Evolutionary conservation across 2,329 filamentous ascomycete species (phyloP), one percentile per base, ranked within the genome.

Genomic region (Aspergillus proliferans): DNA sequence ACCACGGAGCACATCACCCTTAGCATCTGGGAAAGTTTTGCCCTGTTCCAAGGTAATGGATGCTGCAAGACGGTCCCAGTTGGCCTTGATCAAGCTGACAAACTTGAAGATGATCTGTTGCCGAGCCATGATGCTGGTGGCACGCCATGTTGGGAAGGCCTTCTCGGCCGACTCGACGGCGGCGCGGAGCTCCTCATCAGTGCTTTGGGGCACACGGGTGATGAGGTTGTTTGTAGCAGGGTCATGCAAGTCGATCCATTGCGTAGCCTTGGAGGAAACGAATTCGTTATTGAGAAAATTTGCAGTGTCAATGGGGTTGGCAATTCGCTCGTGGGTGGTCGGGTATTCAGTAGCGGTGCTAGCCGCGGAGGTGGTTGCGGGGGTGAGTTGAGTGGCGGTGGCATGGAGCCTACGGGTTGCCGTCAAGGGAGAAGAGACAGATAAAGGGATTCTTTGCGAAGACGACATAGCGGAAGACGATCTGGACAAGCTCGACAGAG

Each of bases 81-180:
- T 75, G 57, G 81, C 75, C 43, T 81, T 74, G 61, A 86, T 84
- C 66, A 85, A 65, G 26, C 71, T 75, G 26, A 80, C 79, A 59
- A 83, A 84, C 64, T 83, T 83, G 75, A 85, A 85, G 72, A 85
- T 79, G 61, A 85, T 79, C 69, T 83, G 80, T 68, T 85, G 82
- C 48, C 74, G 72, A 53, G 73, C 67, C 50, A 85, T 76, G 61
- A 85, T 70, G 61, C 78, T 82, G 15, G 78, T 83, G 38, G 76
- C 74, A 55, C 73, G 77, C 82, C 82, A 85, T 52, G 71, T 70
- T 30, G 78, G 78, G 69, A 85, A 85, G 2, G 82, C 82, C 68
- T 80, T 81, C 69, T 82, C 69, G 12, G 82, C 82, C 57, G 79
- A 82, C 59, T 77, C 76, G 22, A 84, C 81, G 2, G 81, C 81